Percentiles rank a stretch among this genome's conserved stretches.
phyloP scores from a whole-genome alignment of 73 alveolate species.

The Paramecium octaurelia region DNA sequence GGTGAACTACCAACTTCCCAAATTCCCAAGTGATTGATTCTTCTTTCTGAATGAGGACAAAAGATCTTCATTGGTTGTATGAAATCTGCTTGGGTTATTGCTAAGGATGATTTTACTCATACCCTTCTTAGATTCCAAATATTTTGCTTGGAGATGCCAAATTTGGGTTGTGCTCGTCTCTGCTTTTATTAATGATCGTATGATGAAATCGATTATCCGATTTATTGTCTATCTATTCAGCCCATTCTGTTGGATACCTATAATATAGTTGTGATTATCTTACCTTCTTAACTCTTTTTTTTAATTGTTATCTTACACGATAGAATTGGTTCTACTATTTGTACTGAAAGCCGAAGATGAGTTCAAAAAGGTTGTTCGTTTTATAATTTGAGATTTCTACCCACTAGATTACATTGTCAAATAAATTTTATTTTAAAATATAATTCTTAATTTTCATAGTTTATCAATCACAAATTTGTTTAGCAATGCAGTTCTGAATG shows the following conservation, averaged over 20 bases:
- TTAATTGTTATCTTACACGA: not conserved
- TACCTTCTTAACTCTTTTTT: slow-evolving; percentile 13
- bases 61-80: not conserved
- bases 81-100: not conserved
- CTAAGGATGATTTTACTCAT: not conserved
- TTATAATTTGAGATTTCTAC: not conserved
- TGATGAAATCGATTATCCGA: not conserved
- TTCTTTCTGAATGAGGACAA: not conserved
- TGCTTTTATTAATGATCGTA: not conserved
- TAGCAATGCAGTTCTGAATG: not conserved
- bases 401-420: slow-evolving; percentile 3
- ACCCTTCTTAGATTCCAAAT: not conserved
- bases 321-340: not conserved
- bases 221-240: not conserved
- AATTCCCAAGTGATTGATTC: not conserved
- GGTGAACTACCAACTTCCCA: slow-evolving; percentile 15
- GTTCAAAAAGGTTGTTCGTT: not conserved
- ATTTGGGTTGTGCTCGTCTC: not conserved
- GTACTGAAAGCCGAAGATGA: not conserved
- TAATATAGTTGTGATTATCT: not conserved
- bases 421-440: not conserved
- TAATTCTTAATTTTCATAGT: not conserved
- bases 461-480: not conserved
- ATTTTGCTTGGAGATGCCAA: slow-evolving; percentile 12
- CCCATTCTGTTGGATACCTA: slow-evolving; percentile 11